Evolutionary conservation across 2,329 filamentous ascomycete genomes (phyloP).

Genomic region (Fusarium agapanthi): DNA sequence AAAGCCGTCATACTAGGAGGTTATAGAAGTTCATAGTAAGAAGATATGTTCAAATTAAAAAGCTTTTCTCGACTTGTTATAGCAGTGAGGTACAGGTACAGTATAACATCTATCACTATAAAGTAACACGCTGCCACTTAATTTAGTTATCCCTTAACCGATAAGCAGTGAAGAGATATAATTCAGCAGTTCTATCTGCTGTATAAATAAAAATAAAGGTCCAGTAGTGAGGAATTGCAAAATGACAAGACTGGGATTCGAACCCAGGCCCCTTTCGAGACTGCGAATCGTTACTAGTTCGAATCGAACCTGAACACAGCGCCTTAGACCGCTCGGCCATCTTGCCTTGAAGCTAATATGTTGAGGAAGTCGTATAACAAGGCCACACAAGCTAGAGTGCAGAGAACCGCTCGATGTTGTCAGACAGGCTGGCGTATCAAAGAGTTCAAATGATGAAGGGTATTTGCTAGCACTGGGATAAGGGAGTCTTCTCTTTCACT

Average conservation of each 20-base stretch:
- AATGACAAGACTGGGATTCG: slow-evolving; percentile 37
- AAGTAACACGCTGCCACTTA: too few species aligned
- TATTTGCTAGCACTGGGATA: fast-evolving
- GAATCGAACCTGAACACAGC: slow-evolving; percentile 37
- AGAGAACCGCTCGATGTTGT: too few species aligned
- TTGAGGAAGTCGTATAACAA: background rate
- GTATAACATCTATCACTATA: fast-evolving
- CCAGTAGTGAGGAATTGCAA: background rate
- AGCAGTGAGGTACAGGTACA: fast-evolving
- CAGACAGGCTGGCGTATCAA: fast-evolving
- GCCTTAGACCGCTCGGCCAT: slow-evolving; percentile 36
- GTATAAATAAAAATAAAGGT: background rate
- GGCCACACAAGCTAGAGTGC: fast-evolving
- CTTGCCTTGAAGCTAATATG: fast-evolving
- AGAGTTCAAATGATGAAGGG: fast-evolving
- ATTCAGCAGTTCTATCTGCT: too few species aligned
- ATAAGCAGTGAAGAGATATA: too few species aligned
- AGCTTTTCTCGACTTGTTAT: background rate
- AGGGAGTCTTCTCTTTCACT: fast-evolving
- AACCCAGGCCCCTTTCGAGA: slow-evolving; percentile 39
- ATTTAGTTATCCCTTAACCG: too few species aligned
- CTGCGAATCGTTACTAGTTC: slow-evolving; percentile 36
- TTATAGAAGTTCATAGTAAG: background rate
- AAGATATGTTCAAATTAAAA: fast-evolving
- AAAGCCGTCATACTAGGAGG: fast-evolving